Percentiles rank a stretch among this genome's conserved stretches.
Evolutionary conservation across 2,329 filamentous ascomycete species (phyloP).

Genomic region (Chrysosporium keratinophilum): DNA sequence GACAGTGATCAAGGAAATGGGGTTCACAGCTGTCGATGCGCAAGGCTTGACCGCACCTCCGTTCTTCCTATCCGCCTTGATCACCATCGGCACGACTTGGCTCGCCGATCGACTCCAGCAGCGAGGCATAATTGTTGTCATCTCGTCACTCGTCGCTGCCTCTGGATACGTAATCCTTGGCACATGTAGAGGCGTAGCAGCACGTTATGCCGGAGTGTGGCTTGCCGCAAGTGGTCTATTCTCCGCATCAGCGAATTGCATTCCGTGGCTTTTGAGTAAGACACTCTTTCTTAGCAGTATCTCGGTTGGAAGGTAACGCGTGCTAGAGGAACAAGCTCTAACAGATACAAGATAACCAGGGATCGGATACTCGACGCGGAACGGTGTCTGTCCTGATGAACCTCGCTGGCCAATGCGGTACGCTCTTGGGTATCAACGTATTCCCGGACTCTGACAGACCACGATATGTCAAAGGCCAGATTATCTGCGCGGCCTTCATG

Average conservation of each 20-base stretch:
- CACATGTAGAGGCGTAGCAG: conserved; percentile 41
- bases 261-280: conserved; percentile 54
- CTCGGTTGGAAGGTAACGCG: neutral
- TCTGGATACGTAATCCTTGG: conserved; percentile 54
- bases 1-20: conserved; percentile 55
- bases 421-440: conserved; percentile 53
- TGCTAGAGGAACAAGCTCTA: neutral
- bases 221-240: conserved; percentile 54
- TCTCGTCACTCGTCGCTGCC: conserved; percentile 48
- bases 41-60: conserved; percentile 64
- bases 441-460: conserved; percentile 46
- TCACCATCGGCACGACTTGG: conserved; percentile 52
- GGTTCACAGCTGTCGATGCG: conserved; percentile 55
- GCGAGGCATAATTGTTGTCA: conserved; percentile 50
- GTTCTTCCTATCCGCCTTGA: conserved; percentile 56
- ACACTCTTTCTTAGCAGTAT: conserved; percentile 4
- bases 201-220: conserved; percentile 45
- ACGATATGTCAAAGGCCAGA: conserved; percentile 45
- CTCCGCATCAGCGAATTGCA: conserved; percentile 57
- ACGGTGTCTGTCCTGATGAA: conserved; percentile 57
- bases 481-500: conserved; percentile 53
- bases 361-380: conserved; percentile 56
- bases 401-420: conserved; percentile 55
- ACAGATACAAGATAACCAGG: conserved; percentile 50
- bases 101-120: conserved; percentile 57